Evolutionary conservation across 2,329 filamentous ascomycete species (phyloP), one percentile per base, ranked within the genome.

Genomic region (Cladosporium sp.): DNA sequence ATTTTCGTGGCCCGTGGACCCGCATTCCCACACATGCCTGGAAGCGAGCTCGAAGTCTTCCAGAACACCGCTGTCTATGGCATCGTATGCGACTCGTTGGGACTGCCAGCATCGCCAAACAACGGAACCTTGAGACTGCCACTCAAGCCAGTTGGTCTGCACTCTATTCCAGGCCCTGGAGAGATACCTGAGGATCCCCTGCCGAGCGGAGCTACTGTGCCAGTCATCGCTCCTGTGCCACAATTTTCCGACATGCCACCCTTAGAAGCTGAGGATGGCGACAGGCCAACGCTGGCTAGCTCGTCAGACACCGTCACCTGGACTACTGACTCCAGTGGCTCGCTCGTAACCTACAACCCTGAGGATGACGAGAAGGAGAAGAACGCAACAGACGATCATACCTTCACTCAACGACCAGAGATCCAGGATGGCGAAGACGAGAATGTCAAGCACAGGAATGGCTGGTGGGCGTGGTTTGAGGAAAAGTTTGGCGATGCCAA

Each of bases 41-140:
- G 94, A 65, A 95, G 89, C 71, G 83, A 86, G 62, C 74, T 97
- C 32, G 84, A 89, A 32, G 78, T 81, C 3, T 97, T 97, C 71
- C 92, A 97, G 83, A 97, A 97, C 63, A 92, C 85, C 59, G 89
- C 97, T 67, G 89, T 97, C 8, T 97, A 97, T 75, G 96, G 96
- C 68, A 90, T 97, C 61, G 75, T 97, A 44, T 97, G 93, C 71
- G 92, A 97, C 73, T 92, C 90, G 0, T 75, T 97, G 24, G 86
- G 87, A 12, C 77, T 97, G 58, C 72, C 73, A 4, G 89, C 91
- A 0, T 9, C 39, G 13, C 17, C 35, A 7, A 97, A 96, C 71
- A 97, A 97, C 68, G 93, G 93, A 50, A 96, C 91, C 0, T 75
- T 97, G 5, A 80, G 86, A 10, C 79, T 93, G 12, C 89, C 89